Evolutionary conservation across 1,284 basidiomycete genomes (phyloP), one percentile per base, ranked within the genome.

Genomic region (Sporisorium graminicola): DNA sequence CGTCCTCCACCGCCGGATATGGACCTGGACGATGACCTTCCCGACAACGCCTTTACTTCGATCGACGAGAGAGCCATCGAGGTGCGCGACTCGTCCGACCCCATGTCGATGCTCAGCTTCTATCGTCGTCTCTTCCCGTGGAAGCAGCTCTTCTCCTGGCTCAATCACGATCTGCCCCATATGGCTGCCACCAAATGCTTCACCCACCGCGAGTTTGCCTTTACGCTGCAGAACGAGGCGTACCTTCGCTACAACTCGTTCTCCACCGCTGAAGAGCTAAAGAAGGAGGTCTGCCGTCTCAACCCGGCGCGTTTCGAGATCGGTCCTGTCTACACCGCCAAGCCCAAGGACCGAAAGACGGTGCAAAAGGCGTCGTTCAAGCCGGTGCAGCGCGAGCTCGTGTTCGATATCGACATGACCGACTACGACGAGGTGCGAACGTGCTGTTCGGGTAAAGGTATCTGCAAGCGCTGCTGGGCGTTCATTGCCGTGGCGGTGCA

Each of bases 391-490:
- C 92, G 97, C 73, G 96, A 99, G 86, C 91, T 99, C 33, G 97
- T 99, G 1, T 98, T 99, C 84, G 97, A 99, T 91, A 98, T 99
- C 85, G 96, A 99, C 87, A 98, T 99, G 95, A 97, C 96, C 18
- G 96, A 99, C 87, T 99, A 99, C 87, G 97, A 99, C 86, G 89
- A 92, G 65, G 91, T 99, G 81, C 91, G 97, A 57, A 98, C 94
- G 0, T 99, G 97, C 87, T 99, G 97, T 87, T 91, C 91, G 2
- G 93, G 91, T 61, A 94, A 95, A 62, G 91, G 90, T 66, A 98
- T 99, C 86, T 99, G 96, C 88, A 90, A 89, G 74, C 90, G 92
- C 44, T 99, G 97, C 87, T 99, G 97, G 96, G 90, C 89, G 1
- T 98, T 95, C 87, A 98, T 99, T 81, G 90, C 93, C 14, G 92